Percentiles rank a stretch among this genome's conserved stretches.
phyloP scores from a whole-genome alignment of 2,329 filamentous ascomycete genomes.

The Teratosphaeria pseudoeucalypti region DNA sequence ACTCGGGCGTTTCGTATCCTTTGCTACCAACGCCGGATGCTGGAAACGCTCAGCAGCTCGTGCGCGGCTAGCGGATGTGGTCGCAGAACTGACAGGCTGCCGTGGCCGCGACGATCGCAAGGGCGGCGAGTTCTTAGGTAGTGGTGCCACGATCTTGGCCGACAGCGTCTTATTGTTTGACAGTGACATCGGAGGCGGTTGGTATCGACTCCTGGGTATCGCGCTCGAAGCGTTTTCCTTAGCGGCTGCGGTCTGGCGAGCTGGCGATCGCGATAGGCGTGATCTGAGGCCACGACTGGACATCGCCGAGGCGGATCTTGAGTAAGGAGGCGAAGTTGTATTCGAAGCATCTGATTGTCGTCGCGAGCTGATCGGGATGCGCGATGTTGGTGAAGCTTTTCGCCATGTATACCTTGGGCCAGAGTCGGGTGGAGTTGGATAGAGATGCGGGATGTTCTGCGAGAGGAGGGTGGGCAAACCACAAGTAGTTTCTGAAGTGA shows the following conservation, averaged over 20 bases:
- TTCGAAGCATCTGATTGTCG: constrained; percentile 23
- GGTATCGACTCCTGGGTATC: constrained; percentile 24
- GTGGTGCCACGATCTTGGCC: constrained; percentile 61
- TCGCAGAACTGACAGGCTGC: constrained; percentile 65
- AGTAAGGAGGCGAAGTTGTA: constrained; percentile 15
- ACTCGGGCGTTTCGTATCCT: constrained; percentile 30
- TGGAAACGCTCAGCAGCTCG: constrained; percentile 50
- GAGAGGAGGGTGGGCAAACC: constrained; percentile 20
- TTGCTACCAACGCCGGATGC: constrained; percentile 18
- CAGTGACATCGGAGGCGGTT: constrained; percentile 20
- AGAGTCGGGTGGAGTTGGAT: constrained; percentile 19
- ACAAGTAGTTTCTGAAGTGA: constrained; percentile 12
- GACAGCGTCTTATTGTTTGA: constrained; percentile 38
- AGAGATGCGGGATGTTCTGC: constrained; percentile 8
- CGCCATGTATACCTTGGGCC: constrained; percentile 6
- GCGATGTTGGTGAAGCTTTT: constrained; percentile 14
- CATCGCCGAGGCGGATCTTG: constrained; percentile 19
- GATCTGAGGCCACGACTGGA: constrained; percentile 15
- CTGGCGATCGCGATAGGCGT: constrained; percentile 20
- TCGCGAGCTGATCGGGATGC: constrained; percentile 24
- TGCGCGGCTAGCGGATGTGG: constrained; percentile 59
- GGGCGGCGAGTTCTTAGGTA: constrained; percentile 64
- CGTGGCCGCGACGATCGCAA: constrained; percentile 74
- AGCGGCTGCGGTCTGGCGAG: constrained; percentile 10
- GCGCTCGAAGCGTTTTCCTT: constrained; percentile 21